A percentile compares a stretch with the other conserved stretches of the same genome.
Evolutionary conservation across 2,329 filamentous ascomycete genomes (phyloP).

Genomic region (Pseudopyricularia javanii): DNA sequence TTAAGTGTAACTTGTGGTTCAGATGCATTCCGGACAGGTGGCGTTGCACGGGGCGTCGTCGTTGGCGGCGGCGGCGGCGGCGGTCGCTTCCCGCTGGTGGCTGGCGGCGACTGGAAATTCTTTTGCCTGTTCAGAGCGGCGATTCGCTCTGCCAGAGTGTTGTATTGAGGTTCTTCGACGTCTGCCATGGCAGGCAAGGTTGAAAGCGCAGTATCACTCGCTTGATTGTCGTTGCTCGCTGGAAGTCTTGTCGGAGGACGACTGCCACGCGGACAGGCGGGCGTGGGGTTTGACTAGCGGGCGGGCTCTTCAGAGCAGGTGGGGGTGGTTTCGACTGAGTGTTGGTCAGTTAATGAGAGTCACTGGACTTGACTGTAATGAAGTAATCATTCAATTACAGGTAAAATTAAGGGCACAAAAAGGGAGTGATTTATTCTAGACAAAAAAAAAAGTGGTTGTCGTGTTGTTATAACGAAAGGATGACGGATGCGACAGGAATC

Average conservation of each 20-base stretch:
- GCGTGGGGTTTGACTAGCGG: no score
- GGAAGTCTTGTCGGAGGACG: background rate
- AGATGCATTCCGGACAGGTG: conserved; percentile 15
- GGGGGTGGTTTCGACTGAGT: no score
- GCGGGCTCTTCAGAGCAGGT: no score
- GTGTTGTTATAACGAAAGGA: background rate
- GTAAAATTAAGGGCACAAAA: no score
- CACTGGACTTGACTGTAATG: no score
- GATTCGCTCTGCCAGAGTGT: conserved; percentile 47
- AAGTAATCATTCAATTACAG: no score
- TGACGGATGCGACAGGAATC: background rate
- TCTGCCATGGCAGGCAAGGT: conserved; percentile 36
- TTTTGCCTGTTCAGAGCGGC: conserved; percentile 51
- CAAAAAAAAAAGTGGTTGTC: no score
- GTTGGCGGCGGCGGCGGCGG: conserved; percentile 32
- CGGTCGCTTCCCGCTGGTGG: conserved; percentile 20
- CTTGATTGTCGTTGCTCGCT: background rate
- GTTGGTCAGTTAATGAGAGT: no score
- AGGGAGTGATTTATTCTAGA: no score
- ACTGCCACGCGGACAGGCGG: no score
- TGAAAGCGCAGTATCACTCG: background rate
- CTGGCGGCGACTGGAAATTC: conserved; percentile 34
- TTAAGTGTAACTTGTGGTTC: conserved; percentile 9
- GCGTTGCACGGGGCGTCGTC: conserved; percentile 24
- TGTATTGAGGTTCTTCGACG: conserved; percentile 48